These are phyloP conservation scores for Penicillium sp. DNA, from an alignment of 2,329 filamentous ascomycete genomes.

Conservation along the genomic window DNA sequence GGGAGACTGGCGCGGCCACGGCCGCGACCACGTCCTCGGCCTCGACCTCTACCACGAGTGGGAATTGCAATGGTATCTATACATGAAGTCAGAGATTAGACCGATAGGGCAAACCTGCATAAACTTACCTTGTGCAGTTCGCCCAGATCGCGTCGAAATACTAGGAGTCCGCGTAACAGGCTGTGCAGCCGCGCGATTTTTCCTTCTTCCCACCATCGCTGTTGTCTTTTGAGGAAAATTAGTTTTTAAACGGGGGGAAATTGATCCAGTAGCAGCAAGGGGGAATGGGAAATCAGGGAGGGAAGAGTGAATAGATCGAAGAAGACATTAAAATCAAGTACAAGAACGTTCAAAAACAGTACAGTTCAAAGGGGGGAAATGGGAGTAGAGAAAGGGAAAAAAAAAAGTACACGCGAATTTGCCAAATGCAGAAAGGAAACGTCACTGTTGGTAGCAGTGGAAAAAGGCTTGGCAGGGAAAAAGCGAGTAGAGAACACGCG, in stretches of 20 bases:
- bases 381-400: background rate
- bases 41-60: slow-evolving; percentile 16
- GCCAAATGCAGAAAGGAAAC: slow-evolving; percentile 3
- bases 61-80: slow-evolving; percentile 17
- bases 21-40: slow-evolving; percentile 20
- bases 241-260: slow-evolving; percentile 7
- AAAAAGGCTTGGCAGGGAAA: slow-evolving; percentile 3
- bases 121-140: slow-evolving; percentile 25
- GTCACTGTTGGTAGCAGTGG: background rate
- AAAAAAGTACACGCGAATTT: background rate
- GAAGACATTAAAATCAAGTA: background rate
- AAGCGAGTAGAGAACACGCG: slow-evolving; percentile 3
- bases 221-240: slow-evolving; percentile 14
- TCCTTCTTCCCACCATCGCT: slow-evolving; percentile 40
- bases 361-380: background rate
- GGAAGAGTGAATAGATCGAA: background rate
- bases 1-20: slow-evolving; percentile 13
- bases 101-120: background rate
- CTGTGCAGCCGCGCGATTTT: slow-evolving; percentile 30
- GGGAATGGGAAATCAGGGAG: background rate
- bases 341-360: background rate
- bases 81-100: slow-evolving; percentile 11
- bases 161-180: slow-evolving; percentile 19
- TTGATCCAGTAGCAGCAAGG: slow-evolving; percentile 2
- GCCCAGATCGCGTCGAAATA: slow-evolving; percentile 18